phyloP scores from a whole-genome alignment of 2,329 filamentous ascomycete genomes.

The Fusarium decemcellulare region DNA sequence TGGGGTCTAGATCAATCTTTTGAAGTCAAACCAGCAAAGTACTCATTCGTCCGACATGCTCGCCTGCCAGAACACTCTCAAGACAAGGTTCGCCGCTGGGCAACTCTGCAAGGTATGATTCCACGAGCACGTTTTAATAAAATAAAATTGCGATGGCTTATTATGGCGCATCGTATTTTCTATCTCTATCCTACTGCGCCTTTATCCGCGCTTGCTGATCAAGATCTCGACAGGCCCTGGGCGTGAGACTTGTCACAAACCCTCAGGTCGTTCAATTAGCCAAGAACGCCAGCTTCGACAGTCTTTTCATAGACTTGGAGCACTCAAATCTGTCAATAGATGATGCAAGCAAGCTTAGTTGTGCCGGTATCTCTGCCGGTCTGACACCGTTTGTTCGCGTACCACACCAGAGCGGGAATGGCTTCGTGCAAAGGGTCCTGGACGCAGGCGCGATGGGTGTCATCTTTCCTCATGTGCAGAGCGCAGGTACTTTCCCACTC shows the following conservation, averaged over 20 bases:
- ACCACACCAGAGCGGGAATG: conserved; percentile 51
- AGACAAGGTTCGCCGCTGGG: conserved; percentile 12
- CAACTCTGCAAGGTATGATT: conserved; percentile 30
- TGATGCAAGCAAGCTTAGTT: conserved; percentile 49
- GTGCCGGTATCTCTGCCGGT: conserved; percentile 43
- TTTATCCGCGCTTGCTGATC: background rate
- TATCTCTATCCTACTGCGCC: background rate
- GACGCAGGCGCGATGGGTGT: conserved; percentile 52
- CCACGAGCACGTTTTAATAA: too few relatives aligned
- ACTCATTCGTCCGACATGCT: background rate
- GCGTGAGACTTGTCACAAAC: conserved; percentile 49
- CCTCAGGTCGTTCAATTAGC: conserved; percentile 51
- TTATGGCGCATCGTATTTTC: background rate
- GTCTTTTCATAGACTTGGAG: conserved; percentile 57
- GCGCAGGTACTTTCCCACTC: too few relatives aligned
- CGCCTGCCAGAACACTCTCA: conserved; percentile 13
- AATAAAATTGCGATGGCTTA: too few relatives aligned
- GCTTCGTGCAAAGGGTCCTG: conserved; percentile 51
- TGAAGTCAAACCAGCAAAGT: background rate
- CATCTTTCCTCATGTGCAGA: conserved; percentile 49
- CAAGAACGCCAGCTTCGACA: conserved; percentile 50
- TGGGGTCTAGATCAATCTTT: background rate
- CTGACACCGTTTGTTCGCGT: conserved; percentile 52
- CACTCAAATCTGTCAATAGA: conserved; percentile 51
- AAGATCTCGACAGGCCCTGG: conserved; percentile 29